Conservation (phyloP, 352 stramenopile genomes). For the Pythium folliculosum region DNA sequence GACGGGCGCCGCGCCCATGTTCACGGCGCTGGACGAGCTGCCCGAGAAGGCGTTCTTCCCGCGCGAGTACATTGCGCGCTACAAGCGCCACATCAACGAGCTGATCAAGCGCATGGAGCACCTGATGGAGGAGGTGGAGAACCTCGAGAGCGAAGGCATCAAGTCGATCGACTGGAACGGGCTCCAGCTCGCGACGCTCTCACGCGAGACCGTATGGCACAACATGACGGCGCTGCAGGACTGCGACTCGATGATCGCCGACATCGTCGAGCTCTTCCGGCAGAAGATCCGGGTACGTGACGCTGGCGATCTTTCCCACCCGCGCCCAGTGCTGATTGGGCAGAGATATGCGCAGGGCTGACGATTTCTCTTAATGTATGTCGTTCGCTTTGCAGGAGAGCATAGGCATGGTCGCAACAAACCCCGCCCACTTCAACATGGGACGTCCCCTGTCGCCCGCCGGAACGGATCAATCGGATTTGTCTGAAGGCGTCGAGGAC, state of each 20-base stretch:
- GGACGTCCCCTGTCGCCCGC: conserved; percentile 28
- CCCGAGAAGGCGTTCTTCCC: conserved; percentile 57
- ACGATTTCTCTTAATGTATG: neutral
- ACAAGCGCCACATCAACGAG: conserved; percentile 63
- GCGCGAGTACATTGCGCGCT: conserved; percentile 52
- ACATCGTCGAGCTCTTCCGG: conserved; percentile 46
- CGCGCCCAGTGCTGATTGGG: neutral
- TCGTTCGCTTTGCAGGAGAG: conserved; percentile 42
- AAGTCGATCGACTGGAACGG: conserved; percentile 38
- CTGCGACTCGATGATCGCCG: conserved; percentile 42
- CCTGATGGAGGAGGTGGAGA: conserved; percentile 60
- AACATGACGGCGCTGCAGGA: conserved; percentile 66
- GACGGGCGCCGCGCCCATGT: conserved; percentile 23
- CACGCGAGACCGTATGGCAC: conserved; percentile 61
- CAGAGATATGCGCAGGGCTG: neutral
- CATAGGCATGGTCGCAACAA: conserved; percentile 43
- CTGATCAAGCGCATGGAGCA: conserved; percentile 58
- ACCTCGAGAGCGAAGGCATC: conserved; percentile 51
- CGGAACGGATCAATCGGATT: conserved; percentile 35
- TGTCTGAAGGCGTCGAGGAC: conserved; percentile 54
- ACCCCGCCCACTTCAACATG: conserved; percentile 44
- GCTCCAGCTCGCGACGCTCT: conserved; percentile 40
- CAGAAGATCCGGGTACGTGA: conserved; percentile 54
- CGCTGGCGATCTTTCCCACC: neutral
- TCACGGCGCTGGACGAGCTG: conserved; percentile 41